phyloP scores from a whole-genome alignment of 2,329 filamentous ascomycete genomes.

The Dothiorella sarmentorum region DNA sequence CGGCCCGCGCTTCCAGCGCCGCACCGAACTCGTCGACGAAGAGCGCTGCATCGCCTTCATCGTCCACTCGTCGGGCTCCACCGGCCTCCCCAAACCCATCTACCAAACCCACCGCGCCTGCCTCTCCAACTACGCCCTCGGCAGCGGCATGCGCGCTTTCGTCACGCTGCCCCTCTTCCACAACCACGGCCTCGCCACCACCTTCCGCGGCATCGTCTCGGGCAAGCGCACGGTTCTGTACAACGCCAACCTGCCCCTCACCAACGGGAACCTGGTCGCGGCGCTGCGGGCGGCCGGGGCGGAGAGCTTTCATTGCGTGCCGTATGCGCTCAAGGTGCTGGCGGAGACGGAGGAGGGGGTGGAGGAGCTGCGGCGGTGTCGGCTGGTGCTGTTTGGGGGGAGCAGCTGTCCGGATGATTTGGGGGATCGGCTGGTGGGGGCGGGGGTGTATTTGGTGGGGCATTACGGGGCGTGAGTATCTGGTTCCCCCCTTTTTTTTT shows the following conservation, averaged over 20 bases:
- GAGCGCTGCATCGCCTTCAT: constrained; percentile 26
- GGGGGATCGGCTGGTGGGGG: constrained; percentile 51
- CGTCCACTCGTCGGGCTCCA: constrained; percentile 56
- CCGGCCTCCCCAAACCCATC: constrained; percentile 62
- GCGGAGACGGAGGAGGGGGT: constrained; percentile 57
- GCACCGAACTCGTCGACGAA: constrained; percentile 23
- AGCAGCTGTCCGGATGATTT: constrained; percentile 58
- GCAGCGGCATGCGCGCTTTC: constrained; percentile 11
- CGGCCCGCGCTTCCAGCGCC: neutral
- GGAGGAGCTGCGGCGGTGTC: constrained; percentile 42
- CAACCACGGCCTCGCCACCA: constrained; percentile 19
- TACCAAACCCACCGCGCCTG: constrained; percentile 54
- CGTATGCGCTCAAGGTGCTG: constrained; percentile 62
- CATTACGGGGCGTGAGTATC: constrained; percentile 54
- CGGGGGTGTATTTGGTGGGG: constrained; percentile 54
- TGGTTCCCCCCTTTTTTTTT: neutral
- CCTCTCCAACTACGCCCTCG: constrained; percentile 30
- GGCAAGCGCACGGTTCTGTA: constrained; percentile 52
- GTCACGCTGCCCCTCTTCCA: constrained; percentile 21
- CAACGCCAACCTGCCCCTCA: constrained; percentile 55
- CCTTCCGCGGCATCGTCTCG: constrained; percentile 27
- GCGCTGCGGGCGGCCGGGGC: constrained; percentile 42
- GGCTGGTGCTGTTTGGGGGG: constrained; percentile 57
- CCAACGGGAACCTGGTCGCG: constrained; percentile 46
- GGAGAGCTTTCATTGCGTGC: constrained; percentile 59